These are phyloP conservation scores for Vanrija pseudolonga DNA, from an alignment of 1,284 basidiomycete species.

Conservation along the genomic window DNA sequence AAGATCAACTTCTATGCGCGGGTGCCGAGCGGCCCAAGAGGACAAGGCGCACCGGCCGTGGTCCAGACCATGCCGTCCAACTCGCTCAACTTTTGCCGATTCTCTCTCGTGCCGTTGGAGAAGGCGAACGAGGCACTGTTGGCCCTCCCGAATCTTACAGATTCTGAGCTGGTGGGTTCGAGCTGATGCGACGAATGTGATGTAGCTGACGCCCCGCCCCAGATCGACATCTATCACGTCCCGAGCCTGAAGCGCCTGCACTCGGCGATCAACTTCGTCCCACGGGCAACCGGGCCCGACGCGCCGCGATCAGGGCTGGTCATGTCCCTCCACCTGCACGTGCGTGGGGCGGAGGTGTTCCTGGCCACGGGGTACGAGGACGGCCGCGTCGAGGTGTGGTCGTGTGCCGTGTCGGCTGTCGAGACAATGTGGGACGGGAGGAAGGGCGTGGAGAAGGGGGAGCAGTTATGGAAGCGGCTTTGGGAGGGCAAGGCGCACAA, in stretches of 20 bases:
- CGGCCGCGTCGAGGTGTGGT: slow-evolving; percentile 66
- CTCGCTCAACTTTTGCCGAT: slow-evolving; percentile 82
- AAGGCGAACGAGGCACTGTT: slow-evolving; percentile 54
- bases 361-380: slow-evolving; percentile 75
- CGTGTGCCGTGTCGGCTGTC: slow-evolving; percentile 43
- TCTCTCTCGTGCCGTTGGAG: slow-evolving; percentile 54
- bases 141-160: slow-evolving; percentile 78
- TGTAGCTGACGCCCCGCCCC: not conserved
- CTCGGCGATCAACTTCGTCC: slow-evolving; percentile 55
- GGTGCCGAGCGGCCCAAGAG: slow-evolving; percentile 55
- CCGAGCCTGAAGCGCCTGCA: slow-evolving; percentile 64
- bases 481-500: slow-evolving; percentile 70
- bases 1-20: slow-evolving; percentile 40
- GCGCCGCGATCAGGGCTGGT: slow-evolving; percentile 61
- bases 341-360: slow-evolving; percentile 47
- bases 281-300: slow-evolving; percentile 1
- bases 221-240: slow-evolving; percentile 66
- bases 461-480: slow-evolving; percentile 61
- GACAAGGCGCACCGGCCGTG: slow-evolving; percentile 52
- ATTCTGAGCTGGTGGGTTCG: slow-evolving; percentile 68
- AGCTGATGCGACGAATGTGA: too few relatives aligned
- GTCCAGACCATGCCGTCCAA: slow-evolving; percentile 74
- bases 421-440: slow-evolving; percentile 20
- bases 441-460: slow-evolving; percentile 11
- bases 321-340: slow-evolving; percentile 73